These are phyloP conservation scores for Nelumbo lutea DNA, from an alignment of 164 flowering plant genomes.

Conservation along the genomic window DNA sequence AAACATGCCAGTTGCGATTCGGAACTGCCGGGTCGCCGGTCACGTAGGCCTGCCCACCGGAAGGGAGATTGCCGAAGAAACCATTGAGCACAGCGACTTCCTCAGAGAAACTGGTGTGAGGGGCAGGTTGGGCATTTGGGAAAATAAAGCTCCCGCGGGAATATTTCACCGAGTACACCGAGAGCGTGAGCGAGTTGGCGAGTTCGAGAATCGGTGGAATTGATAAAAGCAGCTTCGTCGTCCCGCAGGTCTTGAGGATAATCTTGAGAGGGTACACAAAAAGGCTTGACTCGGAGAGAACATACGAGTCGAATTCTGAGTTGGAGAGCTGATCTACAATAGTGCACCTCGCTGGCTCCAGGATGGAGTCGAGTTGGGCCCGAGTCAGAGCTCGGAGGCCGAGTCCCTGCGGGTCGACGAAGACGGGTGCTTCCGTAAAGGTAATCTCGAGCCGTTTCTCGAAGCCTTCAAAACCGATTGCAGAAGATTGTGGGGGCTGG, in stretches of 20 bases:
- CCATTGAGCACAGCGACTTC: slow-evolving; percentile 51
- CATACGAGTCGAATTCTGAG: slow-evolving; percentile 55
- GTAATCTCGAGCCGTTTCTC: slow-evolving; percentile 69
- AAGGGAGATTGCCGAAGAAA: slow-evolving; percentile 30
- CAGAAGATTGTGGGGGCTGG: slow-evolving; percentile 12
- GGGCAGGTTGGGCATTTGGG: slow-evolving; percentile 52
- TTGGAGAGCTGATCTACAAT: slow-evolving; percentile 50
- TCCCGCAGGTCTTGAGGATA: slow-evolving; percentile 69
- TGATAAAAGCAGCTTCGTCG: slow-evolving; percentile 58
- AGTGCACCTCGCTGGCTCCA: slow-evolving; percentile 58
- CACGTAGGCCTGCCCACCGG: slow-evolving; percentile 38
- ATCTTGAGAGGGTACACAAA: slow-evolving; percentile 53
- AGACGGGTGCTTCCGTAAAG: slow-evolving; percentile 41
- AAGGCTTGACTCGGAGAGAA: slow-evolving; percentile 75
- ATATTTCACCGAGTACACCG: slow-evolving; percentile 41
- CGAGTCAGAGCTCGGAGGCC: slow-evolving; percentile 61
- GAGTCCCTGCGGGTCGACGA: slow-evolving; percentile 38
- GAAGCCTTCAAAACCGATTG: slow-evolving; percentile 72
- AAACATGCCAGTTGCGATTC: slow-evolving; percentile 59
- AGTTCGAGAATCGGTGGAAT: slow-evolving; percentile 45
- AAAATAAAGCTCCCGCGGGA: slow-evolving; percentile 69
- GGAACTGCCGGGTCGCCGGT: slow-evolving; percentile 35
- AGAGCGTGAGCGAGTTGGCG: slow-evolving; percentile 35
- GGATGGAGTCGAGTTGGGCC: slow-evolving; percentile 42
- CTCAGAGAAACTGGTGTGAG: slow-evolving; percentile 66